Base-by-base conservation (phyloP, 805 yeast genomes). In the Candida odintsovae region DNA sequence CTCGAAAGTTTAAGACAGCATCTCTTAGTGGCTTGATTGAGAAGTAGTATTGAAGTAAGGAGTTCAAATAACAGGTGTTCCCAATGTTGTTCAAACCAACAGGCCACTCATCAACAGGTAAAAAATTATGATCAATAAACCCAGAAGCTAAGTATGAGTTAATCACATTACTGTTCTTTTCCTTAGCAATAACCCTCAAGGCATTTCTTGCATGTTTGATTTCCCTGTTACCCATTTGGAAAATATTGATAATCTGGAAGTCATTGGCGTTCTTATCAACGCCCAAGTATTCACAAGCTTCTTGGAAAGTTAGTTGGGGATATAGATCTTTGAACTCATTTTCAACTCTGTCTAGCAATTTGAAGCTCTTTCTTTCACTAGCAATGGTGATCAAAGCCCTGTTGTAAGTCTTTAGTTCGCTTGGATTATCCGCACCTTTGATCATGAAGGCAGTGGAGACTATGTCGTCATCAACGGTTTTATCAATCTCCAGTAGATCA, bases 21-120 rank as follows among this genome's bases (percentile, higher is more conserved):
- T 83, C 78, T 48, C 97, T 73, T 36, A 94, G 69, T 0, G 97
- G 97, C 46, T 79, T 78, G 40, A 94, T 78, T 7, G 89, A 85
- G 68, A 90, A 94, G 63, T 89, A 92, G 59, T 85, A 92, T 61
- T 92, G 99, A 38, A 92, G 68, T 42, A 94, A 70, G 0, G 98
- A 92, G 62, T 94, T 92, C 63, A 94, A 71, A 56, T 90, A 90
- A 65, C 99, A 94, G 0, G 99, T 92, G 62, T 94, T 94, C 21
- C 99, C 99, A 51, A 90, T 90, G 61, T 94, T 94, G 64, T 85
- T 87, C 59, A 94, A 72, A 0, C 99, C 99, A 4, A 89, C 87
- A 0, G 99, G 99, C 78, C 92, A 82, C 42, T 78, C 75, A 15
- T 77, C 82, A 0, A 80, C 76, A 0, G 90, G 82, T 18, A 86